Evolutionary conservation across 441 rosid genomes (phyloP), one percentile per base, ranked within the genome.

Genomic region (Theobroma grandiflorum): DNA sequence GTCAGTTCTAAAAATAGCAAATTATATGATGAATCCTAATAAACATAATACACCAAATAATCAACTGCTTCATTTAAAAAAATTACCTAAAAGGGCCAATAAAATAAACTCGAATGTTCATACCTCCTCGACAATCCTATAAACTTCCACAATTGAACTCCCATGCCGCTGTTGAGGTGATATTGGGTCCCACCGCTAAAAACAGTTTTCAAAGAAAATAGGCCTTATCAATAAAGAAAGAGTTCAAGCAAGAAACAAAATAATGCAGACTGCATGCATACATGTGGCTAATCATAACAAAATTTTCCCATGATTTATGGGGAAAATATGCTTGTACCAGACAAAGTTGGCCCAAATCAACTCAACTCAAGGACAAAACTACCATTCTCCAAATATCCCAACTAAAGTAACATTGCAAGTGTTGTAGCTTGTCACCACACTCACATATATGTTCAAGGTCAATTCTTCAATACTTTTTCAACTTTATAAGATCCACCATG

Each of bases 141-240:
- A 95, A 76, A 95, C 98, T 90, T 97, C 99, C 67, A 97, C 97
- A 79, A 95, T 91, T 76, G 99, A 97, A 89, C 89, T 92, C 73
- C 96, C 99, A 88, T 95, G 97, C 80, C 97, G 92, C 85, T 91
- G 98, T 79, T 97, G 99, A 82, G 99, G 93, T 76, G 99, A 97
- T 82, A 97, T 93, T 74, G 98, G 98, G 42, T 93, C 95, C 99
- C 99, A 97, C 9, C 74, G 89, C 99, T 97, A 89, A 84, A 78
- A 79, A 73, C 67, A 58, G 69, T 42, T 74, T 18, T 37, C 26
- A 74, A 75, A 78, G 68, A 42, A 49, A 72, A 74, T 58, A 58
- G 58, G 55, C 77, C 59, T 57, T 59, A 26, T 22, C 22, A 74
- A 57, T 37, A 40, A 8, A 0, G 26, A 58, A 74, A 74, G 40